Conservation (phyloP, 139 green algal species). For the Pycnococcus provasolii region DNA sequence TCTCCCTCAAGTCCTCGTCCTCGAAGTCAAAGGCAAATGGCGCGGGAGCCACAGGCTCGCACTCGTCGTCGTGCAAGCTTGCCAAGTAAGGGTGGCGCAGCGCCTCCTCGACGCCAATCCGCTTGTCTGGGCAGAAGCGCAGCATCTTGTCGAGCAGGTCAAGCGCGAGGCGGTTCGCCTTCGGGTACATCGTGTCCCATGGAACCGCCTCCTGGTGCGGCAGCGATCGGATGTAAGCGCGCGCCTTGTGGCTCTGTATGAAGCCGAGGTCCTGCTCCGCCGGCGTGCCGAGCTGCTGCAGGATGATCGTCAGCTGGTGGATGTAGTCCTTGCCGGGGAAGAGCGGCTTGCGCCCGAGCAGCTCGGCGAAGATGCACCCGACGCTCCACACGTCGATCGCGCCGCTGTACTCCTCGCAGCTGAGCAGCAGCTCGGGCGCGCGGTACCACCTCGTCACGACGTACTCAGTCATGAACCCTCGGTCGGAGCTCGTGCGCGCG, state of each 20-base stretch:
- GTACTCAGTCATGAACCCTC: conserved; percentile 91
- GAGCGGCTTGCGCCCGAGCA: conserved; percentile 73
- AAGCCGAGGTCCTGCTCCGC: conserved; percentile 79
- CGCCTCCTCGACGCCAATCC: conserved; percentile 49
- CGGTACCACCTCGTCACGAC: conserved; percentile 94
- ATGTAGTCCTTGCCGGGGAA: conserved; percentile 85
- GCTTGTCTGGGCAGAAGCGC: conserved; percentile 25
- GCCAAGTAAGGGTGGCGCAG: conserved; percentile 81
- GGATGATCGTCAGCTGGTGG: conserved; percentile 85
- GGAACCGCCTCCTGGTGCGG: conserved; percentile 1
- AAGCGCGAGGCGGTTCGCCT: conserved; percentile 20
- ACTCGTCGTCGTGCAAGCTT: conserved; percentile 61
- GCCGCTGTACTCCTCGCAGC: conserved; percentile 68
- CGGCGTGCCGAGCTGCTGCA: conserved; percentile 76
- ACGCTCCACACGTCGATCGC: conserved; percentile 68
- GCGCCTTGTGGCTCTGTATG: conserved; percentile 67
- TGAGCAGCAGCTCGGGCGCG: conserved; percentile 84
- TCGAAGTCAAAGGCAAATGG: conserved; percentile 64
- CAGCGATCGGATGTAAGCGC: conserved; percentile 12
- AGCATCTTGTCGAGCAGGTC: conserved; percentile 32
- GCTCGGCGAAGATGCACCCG: conserved; percentile 87
- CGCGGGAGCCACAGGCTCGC: conserved; percentile 48
- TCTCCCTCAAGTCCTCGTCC: conserved; percentile 44
- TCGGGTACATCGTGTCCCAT: conserved; percentile 12
- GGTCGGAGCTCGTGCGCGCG: conserved; percentile 41